A percentile compares a stretch with the other conserved stretches of the same genome.
Evolutionary conservation across 768 basidiomycete species (phyloP).

Genomic region (Serendipita indica): DNA sequence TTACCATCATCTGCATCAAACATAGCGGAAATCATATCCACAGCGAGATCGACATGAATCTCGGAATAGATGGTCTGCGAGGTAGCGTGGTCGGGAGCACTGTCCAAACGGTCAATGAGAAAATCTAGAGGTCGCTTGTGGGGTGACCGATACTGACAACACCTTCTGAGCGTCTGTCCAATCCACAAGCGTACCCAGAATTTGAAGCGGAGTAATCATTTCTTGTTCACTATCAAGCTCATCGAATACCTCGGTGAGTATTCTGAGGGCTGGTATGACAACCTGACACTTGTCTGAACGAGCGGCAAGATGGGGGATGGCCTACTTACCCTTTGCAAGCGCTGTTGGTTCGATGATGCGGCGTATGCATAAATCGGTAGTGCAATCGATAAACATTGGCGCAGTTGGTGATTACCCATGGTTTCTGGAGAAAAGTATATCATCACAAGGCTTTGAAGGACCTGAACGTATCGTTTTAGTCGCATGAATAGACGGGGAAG

Average conservation of each 20-base stretch:
- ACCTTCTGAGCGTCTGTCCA: slow-evolving; percentile 79
- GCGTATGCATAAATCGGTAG: slow-evolving; percentile 78
- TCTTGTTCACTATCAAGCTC: slow-evolving; percentile 49
- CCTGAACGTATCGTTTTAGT: slow-evolving; percentile 20
- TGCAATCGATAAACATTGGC: slow-evolving; percentile 79
- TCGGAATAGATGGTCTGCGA: slow-evolving; percentile 14
- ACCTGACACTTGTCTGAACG: slow-evolving; percentile 20
- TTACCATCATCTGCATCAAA: slow-evolving; percentile 40
- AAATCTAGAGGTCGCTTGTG: background rate
- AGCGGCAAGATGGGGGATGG: slow-evolving; percentile 10
- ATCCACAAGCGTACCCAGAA: slow-evolving; percentile 66
- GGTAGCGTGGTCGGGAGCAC: slow-evolving; percentile 23
- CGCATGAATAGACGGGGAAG: background rate
- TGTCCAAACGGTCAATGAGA: slow-evolving; percentile 29
- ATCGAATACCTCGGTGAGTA: slow-evolving; percentile 22
- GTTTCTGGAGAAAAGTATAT: slow-evolving; percentile 73
- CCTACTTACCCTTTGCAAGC: slow-evolving; percentile 47
- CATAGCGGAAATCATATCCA: slow-evolving; percentile 37
- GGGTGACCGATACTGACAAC: slow-evolving; percentile 28
- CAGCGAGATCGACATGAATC: slow-evolving; percentile 44
- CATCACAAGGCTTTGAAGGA: slow-evolving; percentile 35
- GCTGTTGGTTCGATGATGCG: slow-evolving; percentile 52
- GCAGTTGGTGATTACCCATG: slow-evolving; percentile 60
- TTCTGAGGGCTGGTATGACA: slow-evolving; percentile 24
- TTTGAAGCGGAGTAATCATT: slow-evolving; percentile 58